These are phyloP conservation scores for Psidium guajava DNA, from an alignment of 345 rosid species.

Conservation along the genomic window DNA sequence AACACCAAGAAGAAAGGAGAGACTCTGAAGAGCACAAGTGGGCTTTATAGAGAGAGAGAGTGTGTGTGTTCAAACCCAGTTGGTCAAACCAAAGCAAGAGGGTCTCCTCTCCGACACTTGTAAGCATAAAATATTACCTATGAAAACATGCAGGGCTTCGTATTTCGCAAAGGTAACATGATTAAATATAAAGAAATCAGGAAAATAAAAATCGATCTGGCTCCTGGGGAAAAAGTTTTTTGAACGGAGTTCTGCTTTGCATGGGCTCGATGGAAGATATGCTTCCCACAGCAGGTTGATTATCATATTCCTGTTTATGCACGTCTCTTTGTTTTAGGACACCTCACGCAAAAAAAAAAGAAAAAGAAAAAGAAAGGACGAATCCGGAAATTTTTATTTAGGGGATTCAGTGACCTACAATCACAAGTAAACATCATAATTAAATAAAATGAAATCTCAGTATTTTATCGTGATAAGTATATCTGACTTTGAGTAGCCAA, in stretches of 20 bases:
- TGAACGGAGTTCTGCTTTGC: not conserved
- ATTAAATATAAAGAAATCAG: not conserved
- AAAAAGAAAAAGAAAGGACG: not conserved
- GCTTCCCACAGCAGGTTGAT: not conserved
- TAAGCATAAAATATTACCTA: slow-evolving; percentile 9
- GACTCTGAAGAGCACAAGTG: slow-evolving; percentile 3
- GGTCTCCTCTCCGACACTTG: slow-evolving; percentile 8
- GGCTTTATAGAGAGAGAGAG: slow-evolving; percentile 21
- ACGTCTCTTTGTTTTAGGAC: not conserved
- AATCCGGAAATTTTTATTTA: too few relatives aligned
- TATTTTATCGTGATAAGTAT: too few relatives aligned
- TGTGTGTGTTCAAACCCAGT: slow-evolving; percentile 20
- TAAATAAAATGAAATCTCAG: too few relatives aligned
- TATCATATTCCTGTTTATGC: not conserved
- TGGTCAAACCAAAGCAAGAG: slow-evolving; percentile 26
- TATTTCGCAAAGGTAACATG: not conserved
- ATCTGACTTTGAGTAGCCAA: not conserved
- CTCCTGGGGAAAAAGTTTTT: not conserved
- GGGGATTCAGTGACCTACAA: too few relatives aligned
- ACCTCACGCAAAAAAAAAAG: not conserved
- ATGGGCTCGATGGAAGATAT: not conserved
- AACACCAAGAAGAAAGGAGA: slow-evolving; percentile 14
- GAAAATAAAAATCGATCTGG: not conserved
- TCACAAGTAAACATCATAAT: too few relatives aligned
- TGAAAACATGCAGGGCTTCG: slow-evolving; percentile 6